Percentiles rank a stretch among this genome's conserved stretches.
phyloP scores from a whole-genome alignment of 768 basidiomycete genomes.

The Mycena latifolia region DNA sequence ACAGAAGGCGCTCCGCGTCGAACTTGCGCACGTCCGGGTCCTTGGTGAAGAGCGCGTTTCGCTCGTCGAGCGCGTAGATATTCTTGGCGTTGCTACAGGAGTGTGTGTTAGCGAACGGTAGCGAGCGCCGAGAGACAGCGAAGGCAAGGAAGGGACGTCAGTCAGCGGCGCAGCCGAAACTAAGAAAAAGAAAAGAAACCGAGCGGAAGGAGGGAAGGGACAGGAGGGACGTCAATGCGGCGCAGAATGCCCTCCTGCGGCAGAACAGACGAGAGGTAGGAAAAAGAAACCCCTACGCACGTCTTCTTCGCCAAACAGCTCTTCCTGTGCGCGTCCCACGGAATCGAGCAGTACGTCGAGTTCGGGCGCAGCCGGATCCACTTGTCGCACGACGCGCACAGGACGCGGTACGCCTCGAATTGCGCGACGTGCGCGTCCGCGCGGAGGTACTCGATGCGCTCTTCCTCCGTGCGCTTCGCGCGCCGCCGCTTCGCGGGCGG shows the following conservation, averaged over 20 bases:
- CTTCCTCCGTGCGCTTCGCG: slow-evolving; percentile 55
- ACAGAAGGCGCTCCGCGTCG: slow-evolving; percentile 78
- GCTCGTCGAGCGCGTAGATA: slow-evolving; percentile 70
- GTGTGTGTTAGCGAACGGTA: background rate
- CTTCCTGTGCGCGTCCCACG: slow-evolving; percentile 89
- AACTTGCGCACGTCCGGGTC: slow-evolving; percentile 83
- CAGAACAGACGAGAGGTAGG: background rate
- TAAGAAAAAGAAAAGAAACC: background rate
- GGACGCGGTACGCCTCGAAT: slow-evolving; percentile 72
- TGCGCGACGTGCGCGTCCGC: slow-evolving; percentile 32
- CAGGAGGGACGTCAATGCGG: no score
- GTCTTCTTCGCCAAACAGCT: slow-evolving; percentile 85
- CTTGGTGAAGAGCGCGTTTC: slow-evolving; percentile 67
- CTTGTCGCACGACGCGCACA: slow-evolving; percentile 85
- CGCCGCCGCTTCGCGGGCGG: slow-evolving; percentile 38
- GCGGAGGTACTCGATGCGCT: slow-evolving; percentile 61
- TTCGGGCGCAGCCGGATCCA: slow-evolving; percentile 91
- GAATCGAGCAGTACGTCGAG: slow-evolving; percentile 90
- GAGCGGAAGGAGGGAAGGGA: no score
- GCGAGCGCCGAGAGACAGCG: no score
- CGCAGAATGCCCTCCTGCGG: no score
- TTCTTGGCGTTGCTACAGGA: slow-evolving; percentile 59
- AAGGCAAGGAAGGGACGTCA: background rate
- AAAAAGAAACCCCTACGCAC: slow-evolving; percentile 52
- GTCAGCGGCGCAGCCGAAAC: no score